Conservation (phyloP, 2,329 filamentous ascomycete genomes). For the Hypoxylon sp. region DNA sequence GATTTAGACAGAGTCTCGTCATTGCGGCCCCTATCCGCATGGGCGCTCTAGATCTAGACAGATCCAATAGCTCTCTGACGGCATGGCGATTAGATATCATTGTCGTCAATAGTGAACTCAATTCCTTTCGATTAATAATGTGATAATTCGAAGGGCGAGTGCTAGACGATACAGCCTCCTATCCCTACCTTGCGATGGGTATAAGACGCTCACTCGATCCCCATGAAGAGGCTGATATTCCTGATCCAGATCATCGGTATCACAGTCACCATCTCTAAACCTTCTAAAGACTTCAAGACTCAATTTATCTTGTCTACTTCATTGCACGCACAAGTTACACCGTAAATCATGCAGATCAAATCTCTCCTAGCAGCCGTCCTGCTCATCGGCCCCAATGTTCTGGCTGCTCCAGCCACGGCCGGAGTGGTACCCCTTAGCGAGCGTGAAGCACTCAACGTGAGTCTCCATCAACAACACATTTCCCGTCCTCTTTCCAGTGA, state of each 20-base stretch:
- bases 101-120: conserved; percentile 44
- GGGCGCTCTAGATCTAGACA: not conserved
- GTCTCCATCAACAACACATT: not conserved
- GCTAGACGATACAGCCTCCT: not conserved
- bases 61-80: conserved; percentile 1
- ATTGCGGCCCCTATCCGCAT: conserved; percentile 20
- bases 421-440: conserved; percentile 18
- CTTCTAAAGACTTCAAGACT: too few species aligned
- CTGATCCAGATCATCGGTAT: not conserved
- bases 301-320: not conserved
- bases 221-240: not conserved
- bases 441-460: conserved; percentile 25
- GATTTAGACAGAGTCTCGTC: conserved; percentile 25
- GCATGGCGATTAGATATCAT: conserved; percentile 28
- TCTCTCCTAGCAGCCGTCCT: conserved; percentile 48
- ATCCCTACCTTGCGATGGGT: not conserved
- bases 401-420: conserved; percentile 44
- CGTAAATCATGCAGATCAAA: conserved; percentile 47
- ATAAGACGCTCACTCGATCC: conserved; percentile 32
- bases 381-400: conserved; percentile 42
- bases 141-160: not conserved
- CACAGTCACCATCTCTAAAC: not conserved
- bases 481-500: not conserved
- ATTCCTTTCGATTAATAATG: conserved; percentile 3
- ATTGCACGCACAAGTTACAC: not conserved